Base-by-base conservation (phyloP, 1,284 basidiomycete genomes). In the Irpex lacteus region DNA sequence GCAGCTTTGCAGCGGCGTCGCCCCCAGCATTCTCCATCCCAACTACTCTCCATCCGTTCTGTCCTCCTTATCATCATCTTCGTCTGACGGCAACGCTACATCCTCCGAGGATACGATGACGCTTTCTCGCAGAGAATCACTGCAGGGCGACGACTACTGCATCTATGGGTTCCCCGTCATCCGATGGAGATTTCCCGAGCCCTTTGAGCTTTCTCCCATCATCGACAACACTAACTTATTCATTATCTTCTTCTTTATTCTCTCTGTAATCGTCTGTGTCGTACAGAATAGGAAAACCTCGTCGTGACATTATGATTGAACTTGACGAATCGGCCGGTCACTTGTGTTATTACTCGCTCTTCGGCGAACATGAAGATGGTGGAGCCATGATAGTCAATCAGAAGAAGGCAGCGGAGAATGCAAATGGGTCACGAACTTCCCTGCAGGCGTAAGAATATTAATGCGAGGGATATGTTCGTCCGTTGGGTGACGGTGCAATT, bases 201-300 rank as follows among this genome's bases (percentile, higher is more conserved):
- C 13, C 54, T 15, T 26, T 18, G 32, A 26, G 54, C 11, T 56
- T 26, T 56, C 54, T 5, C 32, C 19, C 11, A 13, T n/a, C 32
- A 9, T 32, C 52, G 44, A 13, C 2, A 59, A 63, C 13, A 21
- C 19, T 18, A 60, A 47, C 11, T n/a, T 63, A 13, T 34, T 63
- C 6, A 38, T 60, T n/a, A 49, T 44, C 37, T n/a, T 50, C 3
- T 36, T 63, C n/a, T 60, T 63, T 56, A 32, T 26, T n/a, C 13
- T 63, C 1, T 58, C 62, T n/a, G 36, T 63, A 60, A 57, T 38
- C 6, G 38, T 63, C 32, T 63, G 62, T 50, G 56, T 60, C 13
- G 34, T 63, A 55, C 58, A 63, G 57, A 59, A 59, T 34, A 36
- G 49, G n/a, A 52, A 26, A 60, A 19, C 11, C 8, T 56, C 54